Percentiles rank a stretch among this genome's conserved stretches.
These are phyloP conservation scores for Aspergillus transmontanensis DNA, from an alignment of 2,329 filamentous ascomycete species.

Conservation along the genomic window DNA sequence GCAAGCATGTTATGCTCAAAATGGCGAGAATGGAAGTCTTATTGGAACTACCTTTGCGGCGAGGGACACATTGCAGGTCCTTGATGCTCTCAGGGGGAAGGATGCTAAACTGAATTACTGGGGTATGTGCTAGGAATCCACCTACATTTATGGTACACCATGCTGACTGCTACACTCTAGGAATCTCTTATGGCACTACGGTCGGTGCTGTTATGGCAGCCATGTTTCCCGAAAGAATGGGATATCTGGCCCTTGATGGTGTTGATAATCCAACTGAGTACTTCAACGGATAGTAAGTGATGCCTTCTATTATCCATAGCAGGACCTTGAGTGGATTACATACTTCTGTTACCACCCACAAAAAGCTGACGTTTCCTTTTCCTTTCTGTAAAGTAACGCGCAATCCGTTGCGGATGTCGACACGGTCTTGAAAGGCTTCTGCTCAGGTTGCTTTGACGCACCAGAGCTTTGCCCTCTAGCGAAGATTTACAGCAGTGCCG, in stretches of 20 bases:
- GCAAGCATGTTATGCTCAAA: conserved; percentile 5
- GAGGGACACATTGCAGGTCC: conserved; percentile 12
- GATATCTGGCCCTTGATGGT: conserved; percentile 11
- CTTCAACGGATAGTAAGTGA: conserved; percentile 11
- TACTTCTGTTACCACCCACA: background rate
- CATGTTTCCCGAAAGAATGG: conserved; percentile 17
- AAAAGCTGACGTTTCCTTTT: background rate
- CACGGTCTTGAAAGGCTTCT: conserved; percentile 8
- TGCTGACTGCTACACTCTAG: conserved; percentile 2
- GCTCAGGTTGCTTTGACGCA: conserved; percentile 9
- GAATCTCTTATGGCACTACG: conserved; percentile 15
- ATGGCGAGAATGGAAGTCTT: conserved; percentile 8
- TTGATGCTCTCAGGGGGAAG: conserved; percentile 10
- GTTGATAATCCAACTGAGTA: conserved; percentile 14
- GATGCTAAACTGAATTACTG: conserved; percentile 14
- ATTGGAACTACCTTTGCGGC: conserved; percentile 16
- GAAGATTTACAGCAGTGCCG: conserved; percentile 4
- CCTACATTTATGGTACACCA: background rate
- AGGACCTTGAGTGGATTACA: background rate
- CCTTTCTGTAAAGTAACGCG: conserved; percentile 7
- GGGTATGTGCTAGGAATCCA: conserved; percentile 1
- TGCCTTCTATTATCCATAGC: background rate
- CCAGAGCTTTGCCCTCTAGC: conserved; percentile 11
- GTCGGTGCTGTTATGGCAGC: conserved; percentile 12
- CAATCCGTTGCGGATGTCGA: conserved; percentile 9